Evolutionary conservation across 169 alveolate genomes (phyloP).

Genomic region (Plasmodium knowlesi): DNA sequence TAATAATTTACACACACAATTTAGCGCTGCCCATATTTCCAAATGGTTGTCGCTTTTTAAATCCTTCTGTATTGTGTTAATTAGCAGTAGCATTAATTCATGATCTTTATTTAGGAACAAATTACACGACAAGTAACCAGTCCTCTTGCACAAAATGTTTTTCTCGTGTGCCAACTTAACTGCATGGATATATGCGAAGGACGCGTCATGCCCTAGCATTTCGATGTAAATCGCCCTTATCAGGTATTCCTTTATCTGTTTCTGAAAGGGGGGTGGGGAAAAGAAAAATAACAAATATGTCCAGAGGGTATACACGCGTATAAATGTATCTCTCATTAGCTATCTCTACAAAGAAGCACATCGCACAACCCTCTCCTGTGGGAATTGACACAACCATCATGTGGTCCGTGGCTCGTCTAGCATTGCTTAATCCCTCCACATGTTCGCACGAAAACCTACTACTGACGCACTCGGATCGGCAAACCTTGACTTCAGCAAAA

Average conservation of each 20-base stretch:
- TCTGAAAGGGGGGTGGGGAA: slow-evolving; percentile 74
- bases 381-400: background rate
- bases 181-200: slow-evolving; percentile 95
- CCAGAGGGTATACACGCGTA: background rate
- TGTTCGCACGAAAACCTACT: slow-evolving; percentile 80
- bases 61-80: slow-evolving; percentile 95
- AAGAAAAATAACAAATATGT: background rate
- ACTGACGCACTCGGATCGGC: slow-evolving; percentile 85
- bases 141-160: slow-evolving; percentile 89
- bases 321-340: background rate
- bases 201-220: slow-evolving; percentile 97
- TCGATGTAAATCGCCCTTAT: slow-evolving; percentile 94
- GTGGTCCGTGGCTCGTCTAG: background rate
- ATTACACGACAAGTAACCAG: slow-evolving; percentile 92
- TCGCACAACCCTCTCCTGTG: background rate
- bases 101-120: slow-evolving; percentile 90
- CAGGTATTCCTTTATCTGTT: slow-evolving; percentile 88
- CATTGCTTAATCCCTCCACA: background rate
- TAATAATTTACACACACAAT: slow-evolving; percentile 90
- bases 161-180: slow-evolving; percentile 93
- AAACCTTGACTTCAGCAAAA: slow-evolving; percentile 84
- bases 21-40: slow-evolving; percentile 93
- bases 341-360: background rate
- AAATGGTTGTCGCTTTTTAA: slow-evolving; percentile 90
- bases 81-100: slow-evolving; percentile 92